phyloP scores from a whole-genome alignment of 176 grass and related monocot species.

The Oryza officinalis region DNA sequence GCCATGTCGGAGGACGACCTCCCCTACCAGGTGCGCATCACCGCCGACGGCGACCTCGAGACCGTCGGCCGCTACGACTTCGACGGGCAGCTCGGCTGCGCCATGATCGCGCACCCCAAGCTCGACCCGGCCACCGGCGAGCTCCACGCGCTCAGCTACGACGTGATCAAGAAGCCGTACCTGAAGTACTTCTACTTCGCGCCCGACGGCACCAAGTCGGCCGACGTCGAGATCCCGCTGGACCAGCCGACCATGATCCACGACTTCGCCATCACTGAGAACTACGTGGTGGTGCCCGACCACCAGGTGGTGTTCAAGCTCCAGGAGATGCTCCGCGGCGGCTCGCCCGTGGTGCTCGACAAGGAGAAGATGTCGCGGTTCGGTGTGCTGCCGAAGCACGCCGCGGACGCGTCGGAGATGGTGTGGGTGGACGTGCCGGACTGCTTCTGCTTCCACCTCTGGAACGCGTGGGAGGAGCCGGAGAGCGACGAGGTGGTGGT shows the following conservation, averaged over 20 bases:
- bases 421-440: slow-evolving; percentile 88
- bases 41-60: slow-evolving; percentile 54
- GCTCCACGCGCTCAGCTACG: slow-evolving; percentile 91
- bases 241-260: slow-evolving; percentile 97
- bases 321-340: slow-evolving; percentile 89
- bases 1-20: slow-evolving; percentile 98
- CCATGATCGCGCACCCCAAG: slow-evolving; percentile 95
- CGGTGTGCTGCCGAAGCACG: slow-evolving; percentile 81
- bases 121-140: slow-evolving; percentile 61
- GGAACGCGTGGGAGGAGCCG: slow-evolving; percentile 95
- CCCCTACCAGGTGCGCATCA: slow-evolving; percentile 76
- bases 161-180: slow-evolving; percentile 93
- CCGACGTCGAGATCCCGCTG: slow-evolving; percentile 86
- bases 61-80: slow-evolving; percentile 81
- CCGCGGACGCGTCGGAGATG: slow-evolving; percentile 61
- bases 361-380: slow-evolving; percentile 76
- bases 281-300: slow-evolving; percentile 74
- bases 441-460: slow-evolving; percentile 99
- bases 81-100: slow-evolving; percentile 59
- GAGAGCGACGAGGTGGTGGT: slow-evolving; percentile 78
- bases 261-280: slow-evolving; percentile 97
- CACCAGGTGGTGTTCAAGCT: slow-evolving; percentile 95
- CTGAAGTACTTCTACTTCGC: slow-evolving; percentile 81
- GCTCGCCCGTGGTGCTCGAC: slow-evolving; percentile 84
- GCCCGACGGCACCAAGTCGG: slow-evolving; percentile 68